Conservation (phyloP, 2,329 filamentous ascomycete genomes). For the Penicillium frequentans region DNA sequence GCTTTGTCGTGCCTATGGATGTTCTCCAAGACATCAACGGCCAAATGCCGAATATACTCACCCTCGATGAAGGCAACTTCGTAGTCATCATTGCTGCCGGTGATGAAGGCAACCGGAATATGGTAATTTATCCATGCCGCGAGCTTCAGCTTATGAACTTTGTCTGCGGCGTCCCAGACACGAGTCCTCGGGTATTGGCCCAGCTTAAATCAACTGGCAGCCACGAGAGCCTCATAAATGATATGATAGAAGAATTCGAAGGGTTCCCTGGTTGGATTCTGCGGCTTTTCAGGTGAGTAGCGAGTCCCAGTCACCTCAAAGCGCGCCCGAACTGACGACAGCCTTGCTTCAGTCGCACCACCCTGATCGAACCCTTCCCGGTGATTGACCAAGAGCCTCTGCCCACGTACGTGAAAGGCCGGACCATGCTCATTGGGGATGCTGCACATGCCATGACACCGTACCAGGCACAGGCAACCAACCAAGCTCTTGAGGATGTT, state of each 20-base stretch:
- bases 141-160: background rate
- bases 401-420: conserved; percentile 14
- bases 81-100: background rate
- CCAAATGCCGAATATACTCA: background rate
- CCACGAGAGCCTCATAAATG: background rate
- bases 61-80: background rate
- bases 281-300: background rate
- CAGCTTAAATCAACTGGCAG: background rate
- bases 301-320: background rate
- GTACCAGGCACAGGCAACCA: conserved; percentile 42
- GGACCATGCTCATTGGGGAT: conserved; percentile 21
- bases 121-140: background rate
- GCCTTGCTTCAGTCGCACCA: background rate
- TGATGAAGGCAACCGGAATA: background rate
- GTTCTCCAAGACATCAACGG: background rate
- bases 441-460: conserved; percentile 23
- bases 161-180: background rate
- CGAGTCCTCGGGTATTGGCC: background rate
- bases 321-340: background rate
- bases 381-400: background rate
- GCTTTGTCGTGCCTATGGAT: background rate
- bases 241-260: background rate
- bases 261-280: background rate
- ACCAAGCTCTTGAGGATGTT: conserved; percentile 40
- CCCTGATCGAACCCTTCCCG: background rate